Evolutionary conservation across 306 rosid species (phyloP), one percentile per base, ranked within the genome.

Genomic region (Lupinus albus): DNA sequence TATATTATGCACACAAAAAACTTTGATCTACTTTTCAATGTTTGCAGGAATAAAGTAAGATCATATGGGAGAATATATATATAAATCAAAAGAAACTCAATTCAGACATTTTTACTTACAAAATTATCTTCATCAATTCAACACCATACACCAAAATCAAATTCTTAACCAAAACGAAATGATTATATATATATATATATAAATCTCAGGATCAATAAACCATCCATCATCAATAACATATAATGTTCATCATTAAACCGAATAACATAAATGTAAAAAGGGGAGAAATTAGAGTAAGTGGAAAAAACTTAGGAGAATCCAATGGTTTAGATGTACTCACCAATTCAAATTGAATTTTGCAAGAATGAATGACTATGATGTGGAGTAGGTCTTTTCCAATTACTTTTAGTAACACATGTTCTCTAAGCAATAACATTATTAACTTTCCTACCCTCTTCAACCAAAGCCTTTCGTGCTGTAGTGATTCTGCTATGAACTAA

Each of bases 321-420:
- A n/a, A n/a, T n/a, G n/a, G n/a, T n/a, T n/a, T n/a, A n/a, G n/a
- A n/a, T n/a, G n/a, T n/a, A n/a, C n/a, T n/a, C n/a, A n/a, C n/a
- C n/a, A n/a, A n/a, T n/a, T n/a, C n/a, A n/a, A n/a, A n/a, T n/a
- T n/a, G n/a, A n/a, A n/a, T n/a, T n/a, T n/a, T n/a, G n/a, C n/a
- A n/a, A n/a, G n/a, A n/a, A n/a, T n/a, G n/a, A n/a, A n/a, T n/a
- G n/a, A n/a, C n/a, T n/a, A n/a, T n/a, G n/a, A n/a, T n/a, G n/a
- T n/a, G n/a, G n/a, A n/a, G n/a, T n/a, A n/a, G n/a, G n/a, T n/a
- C n/a, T n/a, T n/a, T n/a, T n/a, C n/a, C n/a, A n/a, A n/a, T n/a
- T n/a, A n/a, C n/a, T n/a, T n/a, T n/a, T 62, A 80, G 72, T 78
- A 88, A 82, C 86, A 88, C 87, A 87, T 90, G 90, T 88, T 80